Evolutionary conservation across 805 yeast species (phyloP), one percentile per base, ranked within the genome.

Genomic region (Yamadazyma endophytica): DNA sequence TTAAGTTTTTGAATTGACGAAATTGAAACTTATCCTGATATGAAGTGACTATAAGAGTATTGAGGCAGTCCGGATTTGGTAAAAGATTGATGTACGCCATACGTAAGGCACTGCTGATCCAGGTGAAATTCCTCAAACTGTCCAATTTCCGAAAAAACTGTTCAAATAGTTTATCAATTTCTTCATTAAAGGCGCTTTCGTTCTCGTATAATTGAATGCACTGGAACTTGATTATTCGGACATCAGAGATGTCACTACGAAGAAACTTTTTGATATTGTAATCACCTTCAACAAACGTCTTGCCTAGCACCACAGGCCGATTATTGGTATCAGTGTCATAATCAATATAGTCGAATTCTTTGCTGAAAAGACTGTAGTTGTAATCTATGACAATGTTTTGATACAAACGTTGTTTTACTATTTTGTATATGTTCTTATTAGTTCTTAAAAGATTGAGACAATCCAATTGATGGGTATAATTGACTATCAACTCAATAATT

Each of bases 141-240:
- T 43, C 40, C 9, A 25, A 24, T 1, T 39, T 41, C 1, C 26
- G 28, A 30, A 69, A 55, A 19, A 58, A 58, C 4, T 35, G 31
- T 4, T 40, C 29, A 6, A 70, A 46, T 21, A 32, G 41, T 18
- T 38, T 40, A 16, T 51, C 47, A 24, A 61, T 46, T 4, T 54
- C 55, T 17, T 47, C 38, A 28, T 67, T 68, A 35, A 54, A 52
- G 1, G 58, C 48, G 24, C 61, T 58, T 17, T 67, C 53, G 15
- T 69, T 63, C 37, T 68, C 71, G 0, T 75, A 76, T 4, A 71
- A 40, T 15, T 49, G 46, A 2, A 60, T 44, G 29, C 66, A 54
- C 27, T 52, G 58, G 14, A 71, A 40, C 11, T 44, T 39, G 24
- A 43, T 42, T 3, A 63, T 47, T 7, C 17, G 28, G 8, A 28